Percentiles rank a stretch among this genome's conserved stretches.
phyloP scores from a whole-genome alignment of 345 rosid species.

The Brassica cretica region DNA sequence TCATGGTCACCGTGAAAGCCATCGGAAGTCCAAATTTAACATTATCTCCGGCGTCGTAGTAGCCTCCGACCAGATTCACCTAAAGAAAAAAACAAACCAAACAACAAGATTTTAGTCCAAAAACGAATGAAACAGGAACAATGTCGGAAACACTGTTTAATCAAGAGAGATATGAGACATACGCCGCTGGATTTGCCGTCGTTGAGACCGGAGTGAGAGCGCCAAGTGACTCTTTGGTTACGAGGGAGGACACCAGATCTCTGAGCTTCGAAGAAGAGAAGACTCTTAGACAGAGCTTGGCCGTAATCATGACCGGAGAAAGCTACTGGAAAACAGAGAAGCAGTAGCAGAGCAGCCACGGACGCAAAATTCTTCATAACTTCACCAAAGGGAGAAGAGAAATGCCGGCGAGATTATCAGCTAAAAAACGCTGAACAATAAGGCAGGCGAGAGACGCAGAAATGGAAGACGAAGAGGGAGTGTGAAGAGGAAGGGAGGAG shows the following conservation, averaged over 20 bases:
- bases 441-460: conserved; percentile 3
- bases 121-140: conserved; percentile 1
- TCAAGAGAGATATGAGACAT: conserved; percentile 31
- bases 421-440: conserved; percentile 43
- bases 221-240: conserved; percentile 90
- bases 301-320: conserved; percentile 85
- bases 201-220: conserved; percentile 80
- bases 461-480: not conserved
- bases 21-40: conserved; percentile 98
- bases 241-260: conserved; percentile 91
- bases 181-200: conserved; percentile 99
- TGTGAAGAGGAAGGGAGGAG: not conserved
- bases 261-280: conserved; percentile 97
- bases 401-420: conserved; percentile 47
- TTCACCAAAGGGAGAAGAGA: not conserved
- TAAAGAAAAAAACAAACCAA: conserved; percentile 19
- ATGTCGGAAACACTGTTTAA: not conserved
- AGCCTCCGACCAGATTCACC: conserved; percentile 98
- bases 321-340: conserved; percentile 61
- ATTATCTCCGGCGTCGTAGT: conserved; percentile 99
- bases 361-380: conserved; percentile 35
- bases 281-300: conserved; percentile 90
- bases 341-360: conserved; percentile 51
- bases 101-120: not conserved
- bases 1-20: conserved; percentile 98